A percentile compares a stretch with the other conserved stretches of the same genome.
These are phyloP conservation scores for Fusarium sp. DNA, from an alignment of 2,329 filamentous ascomycete species.

Conservation along the genomic window DNA sequence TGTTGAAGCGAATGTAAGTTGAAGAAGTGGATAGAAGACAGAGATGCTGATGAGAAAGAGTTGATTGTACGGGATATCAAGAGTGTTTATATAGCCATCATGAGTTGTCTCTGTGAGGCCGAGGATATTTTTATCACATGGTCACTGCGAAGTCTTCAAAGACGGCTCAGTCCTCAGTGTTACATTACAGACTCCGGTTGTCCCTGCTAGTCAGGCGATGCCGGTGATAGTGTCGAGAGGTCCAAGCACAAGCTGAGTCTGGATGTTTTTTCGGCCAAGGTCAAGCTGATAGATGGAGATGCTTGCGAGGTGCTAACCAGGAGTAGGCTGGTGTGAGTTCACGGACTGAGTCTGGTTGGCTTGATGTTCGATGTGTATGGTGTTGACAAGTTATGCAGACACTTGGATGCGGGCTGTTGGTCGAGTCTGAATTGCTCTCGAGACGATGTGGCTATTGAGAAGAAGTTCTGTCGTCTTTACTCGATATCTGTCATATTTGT, in stretches of 20 bases:
- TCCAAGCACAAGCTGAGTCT: slow-evolving; percentile 19
- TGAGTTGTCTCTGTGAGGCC: not conserved
- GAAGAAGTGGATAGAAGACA: slow-evolving; percentile 9
- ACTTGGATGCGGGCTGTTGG: not conserved
- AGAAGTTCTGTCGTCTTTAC: not conserved
- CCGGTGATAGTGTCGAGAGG: slow-evolving; percentile 1
- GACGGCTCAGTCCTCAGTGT: not conserved
- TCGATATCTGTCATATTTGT: not conserved
- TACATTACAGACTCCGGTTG: not conserved
- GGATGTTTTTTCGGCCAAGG: not conserved
- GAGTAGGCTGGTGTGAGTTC: slow-evolving; percentile 7
- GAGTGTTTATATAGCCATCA: slow-evolving; percentile 25
- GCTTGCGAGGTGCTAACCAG: slow-evolving; percentile 2
- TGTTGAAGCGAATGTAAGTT: slow-evolving; percentile 31
- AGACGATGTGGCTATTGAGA: not conserved
- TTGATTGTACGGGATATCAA: slow-evolving; percentile 6
- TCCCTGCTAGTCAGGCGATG: slow-evolving; percentile 10
- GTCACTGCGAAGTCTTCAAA: not conserved
- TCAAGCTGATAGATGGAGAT: not conserved
- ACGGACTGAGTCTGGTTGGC: not conserved
- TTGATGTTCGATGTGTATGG: not conserved
- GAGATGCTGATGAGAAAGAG: slow-evolving; percentile 16
- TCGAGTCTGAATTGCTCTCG: not conserved
- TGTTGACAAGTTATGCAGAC: not conserved
- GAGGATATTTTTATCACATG: not conserved